These are phyloP conservation scores for Symbiodinium natans DNA, from an alignment of 73 alveolate species.

Conservation along the genomic window DNA sequence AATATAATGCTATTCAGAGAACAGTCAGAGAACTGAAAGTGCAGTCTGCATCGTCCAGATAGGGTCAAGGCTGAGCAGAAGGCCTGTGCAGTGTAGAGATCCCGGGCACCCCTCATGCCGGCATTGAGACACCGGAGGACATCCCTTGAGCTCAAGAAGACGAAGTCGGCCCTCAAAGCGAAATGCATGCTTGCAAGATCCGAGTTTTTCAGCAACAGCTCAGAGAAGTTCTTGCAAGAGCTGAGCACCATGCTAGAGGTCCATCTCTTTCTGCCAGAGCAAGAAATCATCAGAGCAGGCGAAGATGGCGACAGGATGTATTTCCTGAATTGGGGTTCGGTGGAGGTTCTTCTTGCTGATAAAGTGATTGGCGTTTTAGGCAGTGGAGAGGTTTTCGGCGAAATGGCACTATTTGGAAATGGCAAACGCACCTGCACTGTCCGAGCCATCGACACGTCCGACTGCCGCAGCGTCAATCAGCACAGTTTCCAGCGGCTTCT, in stretches of 20 bases:
- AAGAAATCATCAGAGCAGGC: slow-evolving; percentile 29
- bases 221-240: slow-evolving; percentile 80
- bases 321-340: slow-evolving; percentile 76
- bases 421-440: slow-evolving; percentile 81
- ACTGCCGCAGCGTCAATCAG: slow-evolving; percentile 69
- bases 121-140: not conserved
- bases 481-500: slow-evolving; percentile 80
- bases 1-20: too few relatives aligned
- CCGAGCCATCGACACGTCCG: slow-evolving; percentile 56
- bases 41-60: too few relatives aligned
- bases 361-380: slow-evolving; percentile 33
- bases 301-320: slow-evolving; percentile 85
- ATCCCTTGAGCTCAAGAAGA: not conserved
- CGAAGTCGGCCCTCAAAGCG: slow-evolving; percentile 38
- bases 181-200: slow-evolving; percentile 64
- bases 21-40: too few relatives aligned
- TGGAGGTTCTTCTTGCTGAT: slow-evolving; percentile 43
- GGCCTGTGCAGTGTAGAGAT: not conserved
- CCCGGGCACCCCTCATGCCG: not conserved
- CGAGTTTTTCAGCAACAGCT: slow-evolving; percentile 49
- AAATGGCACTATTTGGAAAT: slow-evolving; percentile 46
- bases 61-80: too few relatives aligned
- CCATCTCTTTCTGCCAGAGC: slow-evolving; percentile 56
- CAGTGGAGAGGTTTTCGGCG: slow-evolving; percentile 24
- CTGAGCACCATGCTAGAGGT: slow-evolving; percentile 46